Percentiles rank a stretch among this genome's conserved stretches.
Conservation (phyloP, 495 filamentous ascomycete genomes). For the Aspergillus taichungensis region DNA sequence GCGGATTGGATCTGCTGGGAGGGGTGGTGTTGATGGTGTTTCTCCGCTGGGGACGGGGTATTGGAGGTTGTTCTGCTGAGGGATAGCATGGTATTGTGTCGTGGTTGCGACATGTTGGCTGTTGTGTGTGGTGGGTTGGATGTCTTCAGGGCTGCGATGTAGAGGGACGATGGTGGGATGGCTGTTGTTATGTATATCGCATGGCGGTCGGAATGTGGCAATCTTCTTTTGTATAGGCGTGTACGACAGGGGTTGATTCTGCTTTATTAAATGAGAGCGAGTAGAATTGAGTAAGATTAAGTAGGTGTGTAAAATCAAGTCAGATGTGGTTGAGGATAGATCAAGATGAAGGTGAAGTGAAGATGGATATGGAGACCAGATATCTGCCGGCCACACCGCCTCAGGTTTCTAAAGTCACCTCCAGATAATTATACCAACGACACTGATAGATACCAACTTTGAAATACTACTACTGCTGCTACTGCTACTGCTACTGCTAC, state of each 20-base stretch:
- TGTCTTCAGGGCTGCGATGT: not conserved
- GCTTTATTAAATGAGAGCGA: not conserved
- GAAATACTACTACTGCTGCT: too few relatives aligned
- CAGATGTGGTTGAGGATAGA: too few relatives aligned
- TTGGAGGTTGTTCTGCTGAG: conserved; percentile 23
- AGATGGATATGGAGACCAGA: too few relatives aligned
- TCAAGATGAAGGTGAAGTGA: too few relatives aligned
- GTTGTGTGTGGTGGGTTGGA: not conserved
- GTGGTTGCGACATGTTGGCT: conserved; percentile 27
- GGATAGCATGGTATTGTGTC: conserved; percentile 32
- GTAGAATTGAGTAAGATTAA: not conserved
- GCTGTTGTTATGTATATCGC: not conserved
- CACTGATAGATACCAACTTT: too few relatives aligned
- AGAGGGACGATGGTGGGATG: not conserved
- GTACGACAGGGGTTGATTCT: too few relatives aligned
- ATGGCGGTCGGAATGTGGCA: not conserved
- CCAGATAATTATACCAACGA: too few relatives aligned
- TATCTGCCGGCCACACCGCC: too few relatives aligned
- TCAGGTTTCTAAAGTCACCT: too few relatives aligned
- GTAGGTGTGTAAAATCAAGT: not conserved
- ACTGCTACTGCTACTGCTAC: too few relatives aligned
- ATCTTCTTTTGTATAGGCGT: not conserved
- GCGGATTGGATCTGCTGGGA: conserved; percentile 16
- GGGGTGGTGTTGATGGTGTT: conserved; percentile 19
- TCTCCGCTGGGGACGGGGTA: conserved; percentile 18